These are phyloP conservation scores for Aspergillus tubingensis DNA, from an alignment of 2,329 filamentous ascomycete species.

Conservation along the genomic window DNA sequence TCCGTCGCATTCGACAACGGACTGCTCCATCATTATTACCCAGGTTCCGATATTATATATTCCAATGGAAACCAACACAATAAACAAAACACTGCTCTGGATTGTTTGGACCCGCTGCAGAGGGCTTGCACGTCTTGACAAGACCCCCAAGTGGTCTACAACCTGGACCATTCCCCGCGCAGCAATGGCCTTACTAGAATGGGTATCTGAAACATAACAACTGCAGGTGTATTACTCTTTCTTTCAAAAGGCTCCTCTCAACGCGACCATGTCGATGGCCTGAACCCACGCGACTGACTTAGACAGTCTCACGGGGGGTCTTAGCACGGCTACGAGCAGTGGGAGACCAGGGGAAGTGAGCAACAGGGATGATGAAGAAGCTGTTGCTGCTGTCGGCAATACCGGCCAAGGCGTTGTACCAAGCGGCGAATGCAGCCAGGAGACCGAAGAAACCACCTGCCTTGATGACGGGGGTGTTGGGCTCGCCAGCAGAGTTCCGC, in stretches of 20 bases:
- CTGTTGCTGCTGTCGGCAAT: conserved; percentile 70
- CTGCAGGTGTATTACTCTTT: conserved; percentile 8
- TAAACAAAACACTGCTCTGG: conserved; percentile 3
- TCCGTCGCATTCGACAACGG: conserved; percentile 9
- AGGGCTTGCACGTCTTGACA: not conserved
- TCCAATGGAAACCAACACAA: not conserved
- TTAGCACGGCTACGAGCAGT: conserved; percentile 67
- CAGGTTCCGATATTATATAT: not conserved
- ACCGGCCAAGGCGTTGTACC: conserved; percentile 85
- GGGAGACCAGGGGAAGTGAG: conserved; percentile 93
- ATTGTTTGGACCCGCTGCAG: not conserved
- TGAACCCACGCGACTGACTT: conserved; percentile 15
- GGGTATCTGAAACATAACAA: conserved; percentile 40
- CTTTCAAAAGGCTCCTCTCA: not conserved
- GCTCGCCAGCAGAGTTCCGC: conserved; percentile 44
- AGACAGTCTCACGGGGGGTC: conserved; percentile 49
- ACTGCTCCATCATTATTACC: conserved; percentile 17
- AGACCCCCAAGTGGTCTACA: not conserved
- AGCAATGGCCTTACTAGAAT: conserved; percentile 26
- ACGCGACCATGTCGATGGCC: not conserved
- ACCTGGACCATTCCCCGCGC: conserved; percentile 7
- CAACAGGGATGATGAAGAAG: conserved; percentile 91
- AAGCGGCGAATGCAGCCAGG: conserved; percentile 76
- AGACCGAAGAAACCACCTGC: conserved; percentile 80
- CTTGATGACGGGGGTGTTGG: conserved; percentile 59